These are phyloP conservation scores for Monilinia fructicola DNA, from an alignment of 2,329 filamentous ascomycete genomes.

Conservation along the genomic window DNA sequence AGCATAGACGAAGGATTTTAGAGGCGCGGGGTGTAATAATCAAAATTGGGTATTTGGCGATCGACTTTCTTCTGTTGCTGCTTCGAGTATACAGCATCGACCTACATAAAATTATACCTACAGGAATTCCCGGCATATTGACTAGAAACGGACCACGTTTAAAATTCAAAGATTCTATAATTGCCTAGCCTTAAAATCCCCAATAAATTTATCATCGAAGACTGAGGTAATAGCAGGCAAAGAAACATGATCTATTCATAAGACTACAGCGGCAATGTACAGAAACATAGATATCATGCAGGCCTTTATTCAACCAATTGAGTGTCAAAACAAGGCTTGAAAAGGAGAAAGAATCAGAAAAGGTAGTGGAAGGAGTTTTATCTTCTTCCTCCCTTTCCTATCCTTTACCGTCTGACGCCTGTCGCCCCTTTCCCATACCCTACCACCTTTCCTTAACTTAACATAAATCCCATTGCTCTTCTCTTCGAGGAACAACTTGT, in stretches of 20 bases:
- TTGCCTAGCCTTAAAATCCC: neutral
- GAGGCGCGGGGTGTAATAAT: neutral
- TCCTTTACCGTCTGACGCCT: constrained; percentile 9
- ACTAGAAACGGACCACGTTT: neutral
- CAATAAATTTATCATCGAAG: neutral
- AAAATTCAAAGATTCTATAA: neutral
- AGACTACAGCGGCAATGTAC: constrained; percentile 38
- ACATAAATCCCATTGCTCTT: constrained; percentile 14
- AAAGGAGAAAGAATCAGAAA: constrained; percentile 18
- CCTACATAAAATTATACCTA: neutral
- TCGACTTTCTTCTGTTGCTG: neutral
- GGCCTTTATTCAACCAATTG: constrained; percentile 26
- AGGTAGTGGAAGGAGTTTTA: constrained; percentile 2
- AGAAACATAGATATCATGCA: constrained; percentile 29
- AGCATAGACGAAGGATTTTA: neutral
- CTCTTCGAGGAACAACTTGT: constrained; percentile 16
- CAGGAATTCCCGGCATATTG: neutral
- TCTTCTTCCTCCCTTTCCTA: constrained; percentile 11
- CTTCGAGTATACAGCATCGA: neutral
- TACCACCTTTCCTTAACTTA: constrained; percentile 7
- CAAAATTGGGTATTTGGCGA: neutral
- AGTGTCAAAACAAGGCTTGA: constrained; percentile 21
- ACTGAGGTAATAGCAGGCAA: neutral
- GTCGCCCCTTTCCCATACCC: constrained; percentile 10
- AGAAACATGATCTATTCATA: constrained; percentile 37